Conservation (phyloP, 1,284 basidiomycete genomes). For the Ceratobasidium sp. region DNA sequence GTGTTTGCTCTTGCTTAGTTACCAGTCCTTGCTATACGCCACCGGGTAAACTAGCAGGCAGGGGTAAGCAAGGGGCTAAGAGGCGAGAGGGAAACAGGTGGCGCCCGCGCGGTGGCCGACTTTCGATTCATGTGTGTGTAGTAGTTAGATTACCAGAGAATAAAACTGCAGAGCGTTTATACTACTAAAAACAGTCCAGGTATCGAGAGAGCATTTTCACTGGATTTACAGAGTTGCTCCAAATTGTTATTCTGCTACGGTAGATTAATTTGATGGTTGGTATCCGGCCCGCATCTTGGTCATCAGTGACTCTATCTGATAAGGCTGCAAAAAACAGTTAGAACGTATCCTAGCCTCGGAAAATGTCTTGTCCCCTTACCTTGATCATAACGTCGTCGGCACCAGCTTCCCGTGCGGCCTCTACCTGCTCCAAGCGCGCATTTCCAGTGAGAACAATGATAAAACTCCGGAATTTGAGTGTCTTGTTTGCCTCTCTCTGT, state of each 20-base stretch:
- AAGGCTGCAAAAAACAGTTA: slow-evolving; percentile 16
- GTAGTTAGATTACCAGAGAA: too few relatives aligned
- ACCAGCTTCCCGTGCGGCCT: slow-evolving; percentile 36
- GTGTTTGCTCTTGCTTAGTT: too few relatives aligned
- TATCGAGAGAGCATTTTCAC: too few relatives aligned
- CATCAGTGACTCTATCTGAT: slow-evolving; percentile 32
- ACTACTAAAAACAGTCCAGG: neutral
- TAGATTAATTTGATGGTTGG: neutral
- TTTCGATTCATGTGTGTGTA: too few relatives aligned
- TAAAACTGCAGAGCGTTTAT: too few relatives aligned
- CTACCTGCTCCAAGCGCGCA: slow-evolving; percentile 43
- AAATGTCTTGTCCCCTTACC: neutral
- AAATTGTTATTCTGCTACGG: neutral
- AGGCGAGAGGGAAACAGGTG: too few relatives aligned
- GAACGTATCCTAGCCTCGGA: neutral
- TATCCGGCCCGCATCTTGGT: slow-evolving; percentile 34
- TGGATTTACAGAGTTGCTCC: too few relatives aligned
- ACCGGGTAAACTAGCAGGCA: too few relatives aligned
- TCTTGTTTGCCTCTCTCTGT: slow-evolving; percentile 46
- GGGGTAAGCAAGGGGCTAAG: too few relatives aligned
- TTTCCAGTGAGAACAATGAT: slow-evolving; percentile 51
- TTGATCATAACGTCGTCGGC: slow-evolving; percentile 41
- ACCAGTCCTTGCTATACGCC: too few relatives aligned
- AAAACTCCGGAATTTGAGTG: slow-evolving; percentile 46
- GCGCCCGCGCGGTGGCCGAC: too few relatives aligned